Base-by-base conservation (phyloP, 1,284 basidiomycete species). In the Tilletiaria anomala region DNA sequence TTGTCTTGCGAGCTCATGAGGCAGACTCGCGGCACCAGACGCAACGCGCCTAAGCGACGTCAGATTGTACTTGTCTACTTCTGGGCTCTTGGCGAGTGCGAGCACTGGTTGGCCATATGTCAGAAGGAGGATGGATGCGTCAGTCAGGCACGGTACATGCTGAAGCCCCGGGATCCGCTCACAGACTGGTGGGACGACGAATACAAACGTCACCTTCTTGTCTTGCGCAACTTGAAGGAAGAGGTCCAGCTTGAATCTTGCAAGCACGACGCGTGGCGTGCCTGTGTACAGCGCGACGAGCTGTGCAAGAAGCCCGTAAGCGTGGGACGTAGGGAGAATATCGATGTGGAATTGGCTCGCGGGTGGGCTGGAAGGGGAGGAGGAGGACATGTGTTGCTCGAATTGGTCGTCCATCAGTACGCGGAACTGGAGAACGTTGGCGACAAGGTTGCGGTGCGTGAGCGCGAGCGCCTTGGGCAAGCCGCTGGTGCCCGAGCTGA, bases 261-360 rank as follows among this genome's bases (percentile, higher is more conserved):
- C 51, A 15, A 62, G 46, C 3, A 64, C 46, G 11, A 62, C 44
- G 31, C 47, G 44, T 4, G 61, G 62, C 10, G 62, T 65, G 32
- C 44, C 43, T 14, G 62, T 64, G 45, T 62, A 57, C n/a, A 65
- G 35, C 18, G 47, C 53, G 37, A 64, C 54, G 29, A 65, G 41
- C 5, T 49, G 46, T 38, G 58, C 59, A 18, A 65, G 32, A 16
- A 65, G 48, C 8, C 62, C 62, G 41, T 65, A 65, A 46, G 60
- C 63, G 50, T 65, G 62, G 50, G 64, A 65, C 32, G 59, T 55
- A 2, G 62, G 62, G 37, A 65, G 42, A 17, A 65, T 39, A 17
- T 52, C 56, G 14, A 61, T 40, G 39, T 65, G 62, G 44, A 65
- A 54, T 12, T 45, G 43, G 31, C 37, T 43, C n/a, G 46, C 38